A percentile compares a stretch with the other conserved stretches of the same genome.
Conservation (phyloP, 176 grass and related monocot genomes). For the Ensete ventricosum region DNA sequence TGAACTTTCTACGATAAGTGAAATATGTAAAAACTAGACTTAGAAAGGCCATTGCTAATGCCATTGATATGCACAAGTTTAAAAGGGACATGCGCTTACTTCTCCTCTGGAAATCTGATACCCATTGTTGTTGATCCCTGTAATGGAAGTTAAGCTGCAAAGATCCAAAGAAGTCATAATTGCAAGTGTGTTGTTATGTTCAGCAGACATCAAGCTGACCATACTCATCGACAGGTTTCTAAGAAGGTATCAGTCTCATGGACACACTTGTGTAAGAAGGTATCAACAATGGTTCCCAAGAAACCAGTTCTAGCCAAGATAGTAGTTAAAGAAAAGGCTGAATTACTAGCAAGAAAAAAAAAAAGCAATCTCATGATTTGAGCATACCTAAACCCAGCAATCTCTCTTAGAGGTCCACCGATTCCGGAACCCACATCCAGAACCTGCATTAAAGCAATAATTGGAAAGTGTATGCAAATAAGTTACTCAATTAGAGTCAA, state of each 20-base stretch:
- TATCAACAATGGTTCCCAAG: no score
- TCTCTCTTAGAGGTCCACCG: slow-evolving; percentile 84
- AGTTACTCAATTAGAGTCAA: background rate
- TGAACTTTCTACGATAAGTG: no score
- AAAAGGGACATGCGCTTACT: slow-evolving; percentile 26
- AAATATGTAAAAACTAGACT: no score
- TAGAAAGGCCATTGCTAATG: no score
- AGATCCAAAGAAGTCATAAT: background rate
- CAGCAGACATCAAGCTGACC: background rate
- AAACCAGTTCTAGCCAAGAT: no score
- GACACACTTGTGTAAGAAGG: no score
- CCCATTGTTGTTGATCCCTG: slow-evolving; percentile 91
- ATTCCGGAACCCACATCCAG: slow-evolving; percentile 95
- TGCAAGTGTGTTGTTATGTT: background rate
- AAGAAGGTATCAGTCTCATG: no score
- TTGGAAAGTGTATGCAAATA: background rate
- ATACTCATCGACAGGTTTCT: background rate
- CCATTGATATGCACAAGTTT: background rate
- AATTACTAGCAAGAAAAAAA: no score
- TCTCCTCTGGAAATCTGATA: slow-evolving; percentile 96
- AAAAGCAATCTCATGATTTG: no score
- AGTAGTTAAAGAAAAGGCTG: no score
- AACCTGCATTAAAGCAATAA: slow-evolving; percentile 32
- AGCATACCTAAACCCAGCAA: slow-evolving; percentile 83
- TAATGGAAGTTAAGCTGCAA: slow-evolving; percentile 82